A percentile compares a stretch with the other conserved stretches of the same genome.
Conservation (phyloP, 352 stramenopile genomes). For the Pythium dissotocum region DNA sequence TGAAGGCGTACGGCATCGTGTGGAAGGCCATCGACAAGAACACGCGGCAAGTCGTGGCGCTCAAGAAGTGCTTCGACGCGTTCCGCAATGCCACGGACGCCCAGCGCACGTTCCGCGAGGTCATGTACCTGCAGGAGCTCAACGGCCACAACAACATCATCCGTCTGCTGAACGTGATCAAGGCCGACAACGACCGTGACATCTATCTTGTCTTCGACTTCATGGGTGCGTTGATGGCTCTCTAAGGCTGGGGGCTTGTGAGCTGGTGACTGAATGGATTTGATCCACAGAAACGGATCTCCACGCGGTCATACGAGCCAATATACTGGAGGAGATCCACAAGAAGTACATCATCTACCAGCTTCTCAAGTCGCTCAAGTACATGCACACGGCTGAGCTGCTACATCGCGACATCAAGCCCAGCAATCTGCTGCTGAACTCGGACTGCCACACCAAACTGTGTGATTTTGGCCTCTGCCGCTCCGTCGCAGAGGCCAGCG, state of each 20-base stretch:
- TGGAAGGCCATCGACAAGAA: conserved; percentile 97
- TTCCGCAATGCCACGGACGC: conserved; percentile 96
- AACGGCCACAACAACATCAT: conserved; percentile 95
- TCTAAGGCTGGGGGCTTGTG: not conserved
- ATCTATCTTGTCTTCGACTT: conserved; percentile 98
- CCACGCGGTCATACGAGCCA: conserved; percentile 93
- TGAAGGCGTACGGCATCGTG: conserved; percentile 93
- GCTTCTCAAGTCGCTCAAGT: conserved; percentile 95
- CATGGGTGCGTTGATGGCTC: conserved; percentile 69
- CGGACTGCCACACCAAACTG: conserved; percentile 94
- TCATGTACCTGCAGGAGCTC: conserved; percentile 95
- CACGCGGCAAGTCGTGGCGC: conserved; percentile 85
- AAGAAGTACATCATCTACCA: conserved; percentile 98
- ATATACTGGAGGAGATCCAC: conserved; percentile 96
- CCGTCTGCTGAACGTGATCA: conserved; percentile 91
- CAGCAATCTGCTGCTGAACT: conserved; percentile 95
- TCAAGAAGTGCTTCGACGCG: conserved; percentile 98
- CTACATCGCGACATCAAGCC: conserved; percentile 97
- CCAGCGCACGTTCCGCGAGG: conserved; percentile 94
- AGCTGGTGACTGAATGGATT: too few relatives aligned
- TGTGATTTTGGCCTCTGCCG: conserved; percentile 97
- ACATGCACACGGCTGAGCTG: conserved; percentile 94
- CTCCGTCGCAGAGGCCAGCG: conserved; percentile 85
- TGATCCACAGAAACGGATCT: conserved; percentile 90
- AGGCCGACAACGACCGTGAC: conserved; percentile 95